Base-by-base conservation (phyloP, 768 basidiomycete species). In the Agrocybe chaxingu region DNA sequence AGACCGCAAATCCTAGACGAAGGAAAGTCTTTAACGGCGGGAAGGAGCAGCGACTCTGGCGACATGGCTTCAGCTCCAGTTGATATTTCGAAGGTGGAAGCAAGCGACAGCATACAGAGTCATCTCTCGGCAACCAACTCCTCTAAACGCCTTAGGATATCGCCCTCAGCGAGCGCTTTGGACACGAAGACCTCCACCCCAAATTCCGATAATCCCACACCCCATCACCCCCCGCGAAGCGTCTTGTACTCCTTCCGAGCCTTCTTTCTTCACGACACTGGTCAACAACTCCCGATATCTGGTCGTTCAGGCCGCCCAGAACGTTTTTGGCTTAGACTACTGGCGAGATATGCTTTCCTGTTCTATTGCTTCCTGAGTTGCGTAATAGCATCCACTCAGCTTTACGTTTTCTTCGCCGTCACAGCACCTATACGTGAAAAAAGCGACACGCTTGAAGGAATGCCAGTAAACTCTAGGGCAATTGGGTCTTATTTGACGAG, bases 301-400 rank as follows among this genome's bases (percentile, higher is more conserved):
- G 30, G 33, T 11, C 35, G 40, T 13, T 5, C 42, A 32, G 38
- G 59, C 10, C 60, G 59, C 53, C 42, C 38, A 12, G 53, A 62
- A 39, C 63, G 64, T 24, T 58, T 63, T 40, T 65, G 65, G 61
- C 51, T 62, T 34, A 66, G 51, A 30, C 51, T 69, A 13, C 64
- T 68, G 18, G 52, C 64, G 33, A 72, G 68, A 52, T 68, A 66
- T 52, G 50, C 69, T 32, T 40, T 69, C 34, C 46, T 67, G 0
- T 43, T 70, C 30, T 80, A 80, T 51, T 74, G 73, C 48, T 67
- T 69, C 50, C 35, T 74, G 48, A 73, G 75, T 58, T 56, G 77
- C 16, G 45, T 70, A 9, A 62, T 77, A 34, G 61, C 74, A 35
- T 70, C 74, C 13, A 42, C 60, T 55, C 62, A 63, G 40, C 36